These are phyloP conservation scores for Coniochaeta prunicola DNA, from an alignment of 2,329 filamentous ascomycete genomes.

Conservation along the genomic window DNA sequence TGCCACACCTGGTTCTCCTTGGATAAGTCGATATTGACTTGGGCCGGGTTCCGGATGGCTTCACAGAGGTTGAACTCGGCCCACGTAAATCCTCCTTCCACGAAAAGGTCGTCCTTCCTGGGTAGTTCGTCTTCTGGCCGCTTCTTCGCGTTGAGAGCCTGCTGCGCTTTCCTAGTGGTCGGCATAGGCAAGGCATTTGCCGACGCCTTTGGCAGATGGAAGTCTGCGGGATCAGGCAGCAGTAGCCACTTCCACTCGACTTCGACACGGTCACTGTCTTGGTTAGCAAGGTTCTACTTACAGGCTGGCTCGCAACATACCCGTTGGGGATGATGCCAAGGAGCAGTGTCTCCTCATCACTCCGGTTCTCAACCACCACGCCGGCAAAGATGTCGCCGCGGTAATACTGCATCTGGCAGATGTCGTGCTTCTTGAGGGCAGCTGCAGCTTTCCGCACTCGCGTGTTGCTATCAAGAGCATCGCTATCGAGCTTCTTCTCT, in stretches of 20 bases:
- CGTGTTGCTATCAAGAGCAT: slow-evolving; percentile 62
- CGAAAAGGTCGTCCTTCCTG: slow-evolving; percentile 58
- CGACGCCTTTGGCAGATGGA: slow-evolving; percentile 67
- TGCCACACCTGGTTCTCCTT: slow-evolving; percentile 77
- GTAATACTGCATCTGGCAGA: slow-evolving; percentile 81
- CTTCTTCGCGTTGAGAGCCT: slow-evolving; percentile 62
- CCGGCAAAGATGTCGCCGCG: slow-evolving; percentile 87
- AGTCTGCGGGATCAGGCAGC: slow-evolving; percentile 64
- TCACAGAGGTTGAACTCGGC: slow-evolving; percentile 69
- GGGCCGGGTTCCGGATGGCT: slow-evolving; percentile 40
- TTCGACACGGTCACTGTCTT: slow-evolving; percentile 61
- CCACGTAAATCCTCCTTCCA: slow-evolving; percentile 63
- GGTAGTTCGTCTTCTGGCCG: slow-evolving; percentile 55
- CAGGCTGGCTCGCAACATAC: slow-evolving; percentile 39
- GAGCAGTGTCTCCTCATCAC: slow-evolving; percentile 66
- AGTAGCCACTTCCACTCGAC: slow-evolving; percentile 81
- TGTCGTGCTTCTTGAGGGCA: slow-evolving; percentile 61
- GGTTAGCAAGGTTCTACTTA: slow-evolving; percentile 29
- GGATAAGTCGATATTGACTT: slow-evolving; percentile 63
- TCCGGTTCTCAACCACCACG: slow-evolving; percentile 75
- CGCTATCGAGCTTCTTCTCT: slow-evolving; percentile 64
- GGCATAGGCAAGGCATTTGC: slow-evolving; percentile 66
- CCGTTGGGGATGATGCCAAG: slow-evolving; percentile 79
- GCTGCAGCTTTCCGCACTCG: slow-evolving; percentile 62
- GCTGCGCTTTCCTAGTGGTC: slow-evolving; percentile 51